Evolutionary conservation across 495 filamentous ascomycete genomes (phyloP), one percentile per base, ranked within the genome.

Genomic region (Neurospora tetraspora): DNA sequence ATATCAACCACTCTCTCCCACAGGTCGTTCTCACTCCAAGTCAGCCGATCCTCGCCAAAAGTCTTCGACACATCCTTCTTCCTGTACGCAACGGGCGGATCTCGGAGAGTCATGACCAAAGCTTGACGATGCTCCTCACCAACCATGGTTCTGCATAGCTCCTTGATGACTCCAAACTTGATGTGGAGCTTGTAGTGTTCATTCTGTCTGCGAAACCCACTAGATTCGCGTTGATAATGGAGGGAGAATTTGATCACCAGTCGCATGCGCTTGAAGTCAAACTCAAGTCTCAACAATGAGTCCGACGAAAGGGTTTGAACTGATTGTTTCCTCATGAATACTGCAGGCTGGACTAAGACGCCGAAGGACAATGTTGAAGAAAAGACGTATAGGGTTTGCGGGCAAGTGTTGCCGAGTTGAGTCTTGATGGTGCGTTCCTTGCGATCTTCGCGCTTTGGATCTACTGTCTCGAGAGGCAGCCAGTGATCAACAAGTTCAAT

Each of bases 1-100:
- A 98, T 87, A 40, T 91, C 85, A 0, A 93, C 93, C 70, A 91
- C 91, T 16, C 96, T 86, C 47, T 85, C 88, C 94, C 94, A 98
- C 10, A 86, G 80, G 74, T 94, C 89, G 31, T 81, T 81, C 16
- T 91, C 89, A 39, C 78, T 84, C 94, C 94, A 98, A 0, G 78
- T 72, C 10, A 78, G 78, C 18, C 77, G 79, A 23, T 85, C 83
- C 23, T 83, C 80, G 16, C 82, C 84, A 70, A 87, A 85, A 0
- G 82, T 82, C 37, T 69, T 73, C 3, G 59, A 74, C 18, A 80
- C 76, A 38, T 89, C 77, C 7, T 85, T 78, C 73, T 89, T 88
- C 72, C 86, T 77, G 70, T 86, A 93, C 75, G 89, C 90, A 3
- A 86, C 74, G 0, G 94, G 91, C 5, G 96, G 89, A 39, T 85